phyloP scores from a whole-genome alignment of 176 grass and related monocot genomes.

The Lolium rigidum region DNA sequence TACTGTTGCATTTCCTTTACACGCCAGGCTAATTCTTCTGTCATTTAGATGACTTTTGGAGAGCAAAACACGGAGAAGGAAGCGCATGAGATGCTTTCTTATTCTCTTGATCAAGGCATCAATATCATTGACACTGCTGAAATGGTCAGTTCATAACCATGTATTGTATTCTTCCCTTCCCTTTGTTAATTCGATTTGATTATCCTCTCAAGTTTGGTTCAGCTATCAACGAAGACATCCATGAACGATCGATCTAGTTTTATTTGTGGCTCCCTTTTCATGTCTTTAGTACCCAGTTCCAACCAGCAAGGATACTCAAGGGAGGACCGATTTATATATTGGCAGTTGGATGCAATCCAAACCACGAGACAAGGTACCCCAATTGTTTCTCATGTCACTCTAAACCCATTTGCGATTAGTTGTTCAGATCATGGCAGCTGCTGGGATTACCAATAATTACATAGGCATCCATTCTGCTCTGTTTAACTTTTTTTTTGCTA shows the following conservation, averaged over 20 bases:
- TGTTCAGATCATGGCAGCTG: not conserved
- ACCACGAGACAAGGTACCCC: constrained; percentile 74
- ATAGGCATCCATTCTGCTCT: not conserved
- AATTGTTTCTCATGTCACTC: constrained; percentile 11
- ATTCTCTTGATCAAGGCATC: constrained; percentile 48
- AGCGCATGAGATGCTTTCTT: constrained; percentile 49
- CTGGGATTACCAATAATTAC: not conserved
- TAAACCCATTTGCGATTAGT: not conserved
- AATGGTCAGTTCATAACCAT: constrained; percentile 31
- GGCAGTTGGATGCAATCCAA: constrained; percentile 93
- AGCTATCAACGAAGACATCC: not conserved
- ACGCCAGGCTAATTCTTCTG: not conserved
- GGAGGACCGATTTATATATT: constrained; percentile 82
- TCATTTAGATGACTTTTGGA: constrained; percentile 46
- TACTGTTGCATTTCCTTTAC: not conserved
- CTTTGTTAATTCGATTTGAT: not conserved
- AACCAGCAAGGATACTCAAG: constrained; percentile 77
- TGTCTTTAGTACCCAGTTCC: constrained; percentile 79
- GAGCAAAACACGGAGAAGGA: constrained; percentile 55
- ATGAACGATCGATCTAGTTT: not conserved
- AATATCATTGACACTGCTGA: constrained; percentile 57
- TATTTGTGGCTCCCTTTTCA: not conserved
- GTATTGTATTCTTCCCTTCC: not conserved
- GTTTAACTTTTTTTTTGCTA: not conserved
- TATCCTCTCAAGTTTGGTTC: not conserved